phyloP scores from a whole-genome alignment of 2,329 filamentous ascomycete genomes.

The Periconia macrospinosa region DNA sequence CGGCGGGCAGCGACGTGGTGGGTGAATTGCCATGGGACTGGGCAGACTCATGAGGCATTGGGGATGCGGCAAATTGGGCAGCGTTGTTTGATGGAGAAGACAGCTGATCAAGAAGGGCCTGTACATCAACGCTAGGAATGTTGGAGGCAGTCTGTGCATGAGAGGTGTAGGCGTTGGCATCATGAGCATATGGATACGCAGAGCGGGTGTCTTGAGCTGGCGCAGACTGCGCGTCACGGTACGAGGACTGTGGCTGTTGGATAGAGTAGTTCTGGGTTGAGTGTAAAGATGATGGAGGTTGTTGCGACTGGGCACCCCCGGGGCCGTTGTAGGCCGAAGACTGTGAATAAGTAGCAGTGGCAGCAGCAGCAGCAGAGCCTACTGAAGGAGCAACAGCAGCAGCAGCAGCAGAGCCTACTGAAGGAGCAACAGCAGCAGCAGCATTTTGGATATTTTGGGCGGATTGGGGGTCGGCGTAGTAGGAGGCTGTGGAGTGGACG shows the following conservation, averaged over 20 bases:
- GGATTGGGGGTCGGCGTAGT: constrained; percentile 31
- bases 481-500: constrained; percentile 29
- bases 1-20: constrained; percentile 41
- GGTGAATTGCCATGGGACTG: constrained; percentile 37
- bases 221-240: constrained; percentile 38
- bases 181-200: constrained; percentile 32
- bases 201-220: constrained; percentile 31
- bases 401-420: constrained; percentile 22
- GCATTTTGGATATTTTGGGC: constrained; percentile 18
- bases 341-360: constrained; percentile 29
- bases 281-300: constrained; percentile 10
- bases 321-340: neutral
- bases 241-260: constrained; percentile 32
- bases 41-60: constrained; percentile 32
- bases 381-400: constrained; percentile 24
- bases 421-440: constrained; percentile 25
- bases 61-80: constrained; percentile 36
- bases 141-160: constrained; percentile 29
- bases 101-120: constrained; percentile 51
- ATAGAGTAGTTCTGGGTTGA: constrained; percentile 42
- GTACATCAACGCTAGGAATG: constrained; percentile 47
- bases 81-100: constrained; percentile 36
- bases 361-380: constrained; percentile 26
- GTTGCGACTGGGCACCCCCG: neutral
- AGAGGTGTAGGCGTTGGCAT: constrained; percentile 27